These are phyloP conservation scores for Euptelea pleiosperma DNA, from an alignment of 164 flowering plant genomes.

Conservation along the genomic window DNA sequence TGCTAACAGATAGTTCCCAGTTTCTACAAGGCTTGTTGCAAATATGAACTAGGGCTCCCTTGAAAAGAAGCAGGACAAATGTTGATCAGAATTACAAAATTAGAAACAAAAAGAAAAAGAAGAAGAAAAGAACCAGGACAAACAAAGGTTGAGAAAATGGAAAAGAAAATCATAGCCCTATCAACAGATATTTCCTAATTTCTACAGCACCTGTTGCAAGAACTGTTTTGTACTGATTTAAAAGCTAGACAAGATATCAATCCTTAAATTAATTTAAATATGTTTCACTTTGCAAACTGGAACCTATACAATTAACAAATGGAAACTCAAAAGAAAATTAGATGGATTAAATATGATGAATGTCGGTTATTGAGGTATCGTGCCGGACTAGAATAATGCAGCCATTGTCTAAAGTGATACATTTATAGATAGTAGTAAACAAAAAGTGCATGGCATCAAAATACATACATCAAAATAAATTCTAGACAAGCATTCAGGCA, in stretches of 20 bases:
- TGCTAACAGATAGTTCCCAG: neutral
- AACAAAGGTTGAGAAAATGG: neutral
- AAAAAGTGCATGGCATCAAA: neutral
- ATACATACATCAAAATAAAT: neutral
- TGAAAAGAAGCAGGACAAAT: neutral
- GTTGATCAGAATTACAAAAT: too few species aligned
- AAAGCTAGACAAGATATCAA: neutral
- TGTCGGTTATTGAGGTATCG: too few species aligned
- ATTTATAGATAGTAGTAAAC: neutral
- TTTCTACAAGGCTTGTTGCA: neutral
- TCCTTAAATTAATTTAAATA: slow-evolving; percentile 1
- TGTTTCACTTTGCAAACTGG: neutral
- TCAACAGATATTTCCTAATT: neutral
- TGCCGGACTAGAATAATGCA: too few species aligned
- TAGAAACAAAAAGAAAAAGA: too few species aligned
- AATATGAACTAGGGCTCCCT: too few species aligned
- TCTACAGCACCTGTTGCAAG: neutral
- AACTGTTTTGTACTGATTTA: neutral
- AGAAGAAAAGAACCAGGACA: neutral
- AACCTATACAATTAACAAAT: neutral
- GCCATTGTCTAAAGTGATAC: too few species aligned
- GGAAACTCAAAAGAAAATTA: neutral
- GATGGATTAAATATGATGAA: neutral
- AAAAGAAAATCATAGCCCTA: neutral
- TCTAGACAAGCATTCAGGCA: too few species aligned